phyloP scores from a whole-genome alignment of 2,329 filamentous ascomycete genomes.

The Neofusicoccum laricinum region DNA sequence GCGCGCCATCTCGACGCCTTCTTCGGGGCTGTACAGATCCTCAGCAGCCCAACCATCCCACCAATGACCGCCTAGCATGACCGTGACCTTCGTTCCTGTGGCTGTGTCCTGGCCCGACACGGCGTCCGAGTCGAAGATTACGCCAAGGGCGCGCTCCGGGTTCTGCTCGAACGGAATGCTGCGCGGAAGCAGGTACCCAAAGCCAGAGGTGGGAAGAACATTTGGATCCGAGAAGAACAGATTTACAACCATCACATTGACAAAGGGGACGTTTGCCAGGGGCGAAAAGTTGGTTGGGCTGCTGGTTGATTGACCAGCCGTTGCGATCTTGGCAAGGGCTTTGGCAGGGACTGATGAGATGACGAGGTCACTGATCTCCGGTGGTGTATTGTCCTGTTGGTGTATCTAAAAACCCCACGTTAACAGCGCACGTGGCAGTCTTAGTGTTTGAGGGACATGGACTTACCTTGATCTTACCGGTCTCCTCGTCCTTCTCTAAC shows the following conservation, averaged over 20 bases:
- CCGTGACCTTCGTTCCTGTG: slow-evolving; percentile 78
- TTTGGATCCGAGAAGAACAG: slow-evolving; percentile 71
- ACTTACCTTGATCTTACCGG: slow-evolving; percentile 5
- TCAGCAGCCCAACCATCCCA: slow-evolving; percentile 56
- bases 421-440: neutral
- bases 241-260: slow-evolving; percentile 90
- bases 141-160: slow-evolving; percentile 79
- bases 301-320: neutral
- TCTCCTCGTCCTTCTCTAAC: slow-evolving; percentile 30
- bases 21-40: slow-evolving; percentile 60
- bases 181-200: slow-evolving; percentile 88
- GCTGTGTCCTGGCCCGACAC: slow-evolving; percentile 55
- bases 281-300: slow-evolving; percentile 20
- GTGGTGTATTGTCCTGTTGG: neutral
- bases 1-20: slow-evolving; percentile 68
- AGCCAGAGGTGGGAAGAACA: slow-evolving; percentile 67
- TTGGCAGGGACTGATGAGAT: slow-evolving; percentile 60
- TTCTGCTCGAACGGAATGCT: slow-evolving; percentile 69
- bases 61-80: slow-evolving; percentile 93
- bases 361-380: slow-evolving; percentile 52
- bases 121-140: slow-evolving; percentile 83
- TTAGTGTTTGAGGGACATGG: no score
- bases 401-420: neutral
- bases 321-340: slow-evolving; percentile 27
- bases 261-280: slow-evolving; percentile 58